These are phyloP conservation scores for Geotrichum candidum DNA, from an alignment of 1,139 yeast species.

Conservation along the genomic window DNA sequence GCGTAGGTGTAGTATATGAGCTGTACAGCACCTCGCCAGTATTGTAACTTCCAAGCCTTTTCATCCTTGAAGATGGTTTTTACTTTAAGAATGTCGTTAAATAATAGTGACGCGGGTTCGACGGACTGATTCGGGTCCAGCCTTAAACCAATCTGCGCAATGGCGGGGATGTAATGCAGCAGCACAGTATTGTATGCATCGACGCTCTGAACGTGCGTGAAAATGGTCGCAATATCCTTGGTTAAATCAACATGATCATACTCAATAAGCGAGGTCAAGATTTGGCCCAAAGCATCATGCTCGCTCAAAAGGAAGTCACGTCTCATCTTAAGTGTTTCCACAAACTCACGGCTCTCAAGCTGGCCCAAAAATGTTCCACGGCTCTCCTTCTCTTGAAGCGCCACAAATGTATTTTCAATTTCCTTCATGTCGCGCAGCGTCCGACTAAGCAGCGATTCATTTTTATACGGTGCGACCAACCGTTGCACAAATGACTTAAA, in stretches of 20 bases:
- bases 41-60: conserved; percentile 29
- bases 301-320: conserved; percentile 57
- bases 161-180: conserved; percentile 55
- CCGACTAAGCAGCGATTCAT: conserved; percentile 25
- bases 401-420: conserved; percentile 50
- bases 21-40: conserved; percentile 50
- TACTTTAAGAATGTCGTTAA: conserved; percentile 6
- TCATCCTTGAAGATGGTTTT: conserved; percentile 2
- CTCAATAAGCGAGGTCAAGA: conserved; percentile 36
- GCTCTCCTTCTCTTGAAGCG: conserved; percentile 51
- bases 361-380: conserved; percentile 51
- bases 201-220: conserved; percentile 41
- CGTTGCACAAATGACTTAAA: conserved; percentile 12
- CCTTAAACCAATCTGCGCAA: conserved; percentile 13
- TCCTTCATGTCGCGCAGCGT: conserved; percentile 50
- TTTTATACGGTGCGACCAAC: conserved; percentile 14
- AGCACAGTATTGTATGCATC: conserved; percentile 56
- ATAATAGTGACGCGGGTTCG: conserved; percentile 5
- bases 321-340: conserved; percentile 51
- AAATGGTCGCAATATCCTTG: conserved; percentile 41
- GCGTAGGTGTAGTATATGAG: conserved; percentile 59
- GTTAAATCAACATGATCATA: conserved; percentile 36
- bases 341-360: conserved; percentile 44
- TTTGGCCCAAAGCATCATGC: conserved; percentile 68
- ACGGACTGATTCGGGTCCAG: conserved; percentile 15